A percentile compares a stretch with the other conserved stretches of the same genome.
phyloP scores from a whole-genome alignment of 306 rosid genomes.

The barrel medic (Medicago truncatula) region MtrunA17r5.0-ANR NC_053048.1:11381501-11382000 shows the following conservation, averaged over 20 bases:
- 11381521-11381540: not conserved
- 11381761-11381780: slow-evolving; percentile 6
- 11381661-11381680: not conserved
- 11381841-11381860: slow-evolving; percentile 88
- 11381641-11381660: not conserved
- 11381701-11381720: slow-evolving; percentile 14
- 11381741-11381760: not conserved
- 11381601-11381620: not conserved
- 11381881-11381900: slow-evolving; percentile 99
- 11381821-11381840: slow-evolving; percentile 99
- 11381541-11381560: not conserved
- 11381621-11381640: not conserved
- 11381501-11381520: not conserved
- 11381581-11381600: not conserved
- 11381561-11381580: not conserved
- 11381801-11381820: slow-evolving; percentile 91
- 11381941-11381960: slow-evolving; percentile 92
- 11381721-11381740: slow-evolving; percentile 29
- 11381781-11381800: slow-evolving; percentile 87
- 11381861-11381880: slow-evolving; percentile 95
- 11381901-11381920: slow-evolving; percentile 97
- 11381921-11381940: slow-evolving; percentile 97
- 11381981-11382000: slow-evolving; percentile 95
- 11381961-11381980: slow-evolving; percentile 98
- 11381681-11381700: not conserved